A percentile compares a stretch with the other conserved stretches of the same genome.
These are phyloP conservation scores for Chrysopogon serrulatus DNA, from an alignment of 176 grass and related monocot species.

Conservation along the genomic window DNA sequence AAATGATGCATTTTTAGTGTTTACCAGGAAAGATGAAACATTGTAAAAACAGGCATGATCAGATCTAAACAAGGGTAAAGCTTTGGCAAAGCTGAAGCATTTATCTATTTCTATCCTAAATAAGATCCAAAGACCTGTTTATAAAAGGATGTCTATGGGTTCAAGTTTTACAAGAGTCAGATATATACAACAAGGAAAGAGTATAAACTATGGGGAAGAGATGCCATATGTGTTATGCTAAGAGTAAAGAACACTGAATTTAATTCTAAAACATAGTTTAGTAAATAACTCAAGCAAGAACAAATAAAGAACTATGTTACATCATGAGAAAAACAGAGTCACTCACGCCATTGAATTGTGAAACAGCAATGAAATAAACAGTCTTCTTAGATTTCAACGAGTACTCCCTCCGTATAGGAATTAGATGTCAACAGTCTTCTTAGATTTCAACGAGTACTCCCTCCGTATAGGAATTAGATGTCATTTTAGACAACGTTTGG, in stretches of 20 bases:
- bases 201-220: background rate
- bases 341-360: background rate
- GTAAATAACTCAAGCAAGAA: constrained; percentile 1
- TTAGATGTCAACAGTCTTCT: no score
- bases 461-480: no score
- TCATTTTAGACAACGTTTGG: no score
- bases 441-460: no score
- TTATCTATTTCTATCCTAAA: background rate
- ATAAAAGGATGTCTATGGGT: background rate
- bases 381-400: background rate
- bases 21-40: constrained; percentile 7
- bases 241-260: background rate
- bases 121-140: background rate
- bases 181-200: background rate
- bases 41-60: background rate
- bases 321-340: background rate
- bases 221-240: background rate
- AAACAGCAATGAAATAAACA: constrained; percentile 3
- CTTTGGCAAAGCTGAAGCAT: background rate
- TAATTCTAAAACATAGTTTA: background rate
- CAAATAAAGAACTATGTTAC: constrained; percentile 1
- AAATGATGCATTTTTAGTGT: background rate
- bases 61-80: constrained; percentile 17
- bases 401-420: no score
- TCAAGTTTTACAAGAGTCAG: background rate